Conservation (phyloP, 495 filamentous ascomycete species). For the Hyaloscypha bicolor region DNA sequence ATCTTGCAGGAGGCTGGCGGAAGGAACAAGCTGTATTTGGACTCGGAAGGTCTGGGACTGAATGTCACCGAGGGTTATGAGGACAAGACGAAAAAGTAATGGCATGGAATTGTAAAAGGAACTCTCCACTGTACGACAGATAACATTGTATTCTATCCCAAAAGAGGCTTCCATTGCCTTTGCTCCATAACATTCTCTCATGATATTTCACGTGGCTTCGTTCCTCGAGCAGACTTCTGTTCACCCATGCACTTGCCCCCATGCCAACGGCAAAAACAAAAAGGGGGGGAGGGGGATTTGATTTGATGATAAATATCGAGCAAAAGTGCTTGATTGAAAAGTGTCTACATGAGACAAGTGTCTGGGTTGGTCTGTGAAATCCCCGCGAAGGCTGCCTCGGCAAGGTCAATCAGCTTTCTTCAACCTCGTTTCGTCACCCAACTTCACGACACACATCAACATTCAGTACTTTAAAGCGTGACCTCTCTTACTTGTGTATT, state of each 20-base stretch:
- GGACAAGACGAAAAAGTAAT: slow-evolving; percentile 36
- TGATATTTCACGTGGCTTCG: background rate
- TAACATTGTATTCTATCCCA: slow-evolving; percentile 30
- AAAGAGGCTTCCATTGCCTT: background rate
- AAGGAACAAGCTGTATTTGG: slow-evolving; percentile 92
- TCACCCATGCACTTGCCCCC: background rate
- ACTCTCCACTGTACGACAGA: slow-evolving; percentile 37
- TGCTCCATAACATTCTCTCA: background rate
- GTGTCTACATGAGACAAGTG: no score
- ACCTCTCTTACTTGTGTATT: no score
- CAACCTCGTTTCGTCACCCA: no score
- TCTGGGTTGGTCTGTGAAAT: no score
- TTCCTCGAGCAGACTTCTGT: background rate
- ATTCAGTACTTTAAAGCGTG: no score
- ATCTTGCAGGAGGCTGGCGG: slow-evolving; percentile 83
- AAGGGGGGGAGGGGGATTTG: no score
- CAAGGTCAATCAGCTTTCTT: no score
- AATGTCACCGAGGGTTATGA: slow-evolving; percentile 61
- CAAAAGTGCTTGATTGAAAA: no score
- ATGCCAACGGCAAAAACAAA: no score
- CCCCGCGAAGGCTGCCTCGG: no score
- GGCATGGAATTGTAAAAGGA: slow-evolving; percentile 27
- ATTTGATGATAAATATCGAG: no score
- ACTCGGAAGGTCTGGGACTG: slow-evolving; percentile 84
- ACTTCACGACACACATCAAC: no score